Conservation (phyloP, 1,284 basidiomycete genomes). For the Naganishia albida region DNA sequence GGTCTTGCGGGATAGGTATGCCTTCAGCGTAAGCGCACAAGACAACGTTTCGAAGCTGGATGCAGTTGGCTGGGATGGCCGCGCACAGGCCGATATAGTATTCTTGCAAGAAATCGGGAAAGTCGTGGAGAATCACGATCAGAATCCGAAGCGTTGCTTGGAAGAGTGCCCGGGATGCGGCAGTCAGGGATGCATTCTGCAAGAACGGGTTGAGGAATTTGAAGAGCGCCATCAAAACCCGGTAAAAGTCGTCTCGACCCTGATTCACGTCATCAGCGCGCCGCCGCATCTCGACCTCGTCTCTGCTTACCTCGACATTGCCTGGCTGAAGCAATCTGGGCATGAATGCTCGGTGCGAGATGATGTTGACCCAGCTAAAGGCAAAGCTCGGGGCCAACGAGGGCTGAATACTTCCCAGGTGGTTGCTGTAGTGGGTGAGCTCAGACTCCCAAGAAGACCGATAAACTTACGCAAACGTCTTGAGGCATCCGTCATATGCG, state of each 20-base stretch:
- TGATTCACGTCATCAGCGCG: slow-evolving; percentile 44
- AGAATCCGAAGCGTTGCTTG: slow-evolving; percentile 88
- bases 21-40: slow-evolving; percentile 88
- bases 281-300: background rate
- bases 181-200: slow-evolving; percentile 70
- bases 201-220: slow-evolving; percentile 93
- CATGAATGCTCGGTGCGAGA: slow-evolving; percentile 97
- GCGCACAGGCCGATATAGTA: slow-evolving; percentile 96
- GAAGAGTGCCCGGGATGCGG: slow-evolving; percentile 84
- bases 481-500: slow-evolving; percentile 84
- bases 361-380: slow-evolving; percentile 95
- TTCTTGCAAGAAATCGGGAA: slow-evolving; percentile 96
- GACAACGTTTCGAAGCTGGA: slow-evolving; percentile 95
- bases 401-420: slow-evolving; percentile 93
- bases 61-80: slow-evolving; percentile 85
- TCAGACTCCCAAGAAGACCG: no score
- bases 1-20: slow-evolving; percentile 59
- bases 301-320: slow-evolving; percentile 43
- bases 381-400: slow-evolving; percentile 97
- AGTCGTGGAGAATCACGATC: slow-evolving; percentile 94
- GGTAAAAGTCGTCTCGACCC: slow-evolving; percentile 96
- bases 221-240: slow-evolving; percentile 86
- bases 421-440: slow-evolving; percentile 64
- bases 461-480: slow-evolving; percentile 73
- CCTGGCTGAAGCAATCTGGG: slow-evolving; percentile 75